Base-by-base conservation (phyloP, 306 rosid species). In the Ammopiptanthus mongolicus region DNA sequence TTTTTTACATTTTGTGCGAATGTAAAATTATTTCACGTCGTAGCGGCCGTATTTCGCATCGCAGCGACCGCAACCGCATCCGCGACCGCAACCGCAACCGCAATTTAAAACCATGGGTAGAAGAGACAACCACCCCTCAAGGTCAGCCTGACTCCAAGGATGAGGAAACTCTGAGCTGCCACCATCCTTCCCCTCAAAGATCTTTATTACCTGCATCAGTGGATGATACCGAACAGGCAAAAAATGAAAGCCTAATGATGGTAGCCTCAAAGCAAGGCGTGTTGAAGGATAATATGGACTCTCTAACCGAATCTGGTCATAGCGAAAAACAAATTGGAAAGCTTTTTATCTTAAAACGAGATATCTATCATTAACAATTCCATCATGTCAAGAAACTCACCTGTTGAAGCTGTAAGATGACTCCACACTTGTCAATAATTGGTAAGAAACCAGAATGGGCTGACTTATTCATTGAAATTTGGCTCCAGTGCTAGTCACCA, bases 181-280 rank as follows among this genome's bases (percentile, higher is more conserved):
- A 81, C 36, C 75, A 82, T 87, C 92, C 78, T 83, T 85, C 78
- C 76, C 93, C 85, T 88, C 87, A 80, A 95, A 92, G 61, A 92
- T 86, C 86, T 92, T 95, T 57, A 84, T 78, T 9, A 95, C 88
- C 84, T 87, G 88, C 94, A 92, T 89, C 84, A 95, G 67, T 34
- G 97, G 89, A 83, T 95, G 97, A 88, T 90, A 95, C 65, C 99
- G 91, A 65, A 97, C 97, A 17, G 99, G 99, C 14, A 97, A 95
- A 76, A 95, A 95, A 83, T 95, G 97, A 79, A 95, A 95, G 72
- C 85, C 91, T 78, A 95, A 69, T 3, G 97, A 87, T 47, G 99
- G 97, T 56, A 95, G 81, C 86, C 88, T 87, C 69, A 90, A 89
- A 59, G 99, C 95, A 65, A 95, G 84, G 70, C 96, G 87, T 18